These are phyloP conservation scores for Neurospora sp. DNA, from an alignment of 495 filamentous ascomycete genomes.

Conservation along the genomic window DNA sequence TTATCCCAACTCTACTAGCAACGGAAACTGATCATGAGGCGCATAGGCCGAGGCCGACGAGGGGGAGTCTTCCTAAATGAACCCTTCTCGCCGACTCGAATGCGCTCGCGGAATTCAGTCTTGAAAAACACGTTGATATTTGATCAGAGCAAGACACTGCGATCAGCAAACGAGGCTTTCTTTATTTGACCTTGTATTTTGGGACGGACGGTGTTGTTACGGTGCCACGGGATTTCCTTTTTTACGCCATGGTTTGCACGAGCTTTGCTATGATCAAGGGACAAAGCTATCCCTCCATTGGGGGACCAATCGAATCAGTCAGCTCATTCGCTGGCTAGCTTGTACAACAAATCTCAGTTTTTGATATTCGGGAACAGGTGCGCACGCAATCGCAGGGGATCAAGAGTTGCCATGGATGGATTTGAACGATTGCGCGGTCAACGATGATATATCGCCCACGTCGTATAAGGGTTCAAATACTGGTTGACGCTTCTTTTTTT, in stretches of 20 bases:
- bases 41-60: conserved; percentile 41
- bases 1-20: neutral
- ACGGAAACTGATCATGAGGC: conserved; percentile 18
- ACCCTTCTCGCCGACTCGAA: conserved; percentile 21
- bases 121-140: conserved; percentile 17
- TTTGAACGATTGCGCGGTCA: neutral
- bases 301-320: neutral
- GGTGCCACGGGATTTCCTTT: conserved; percentile 24
- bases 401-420: neutral
- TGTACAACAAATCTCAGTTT: neutral
- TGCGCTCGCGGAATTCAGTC: conserved; percentile 21
- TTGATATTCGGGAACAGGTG: neutral
- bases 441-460: neutral
- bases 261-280: conserved; percentile 24
- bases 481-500: neutral
- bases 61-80: conserved; percentile 28
- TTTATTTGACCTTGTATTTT: conserved; percentile 31
- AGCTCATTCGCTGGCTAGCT: neutral
- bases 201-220: conserved; percentile 36
- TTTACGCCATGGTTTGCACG: conserved; percentile 22
- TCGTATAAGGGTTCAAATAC: neutral
- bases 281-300: neutral
- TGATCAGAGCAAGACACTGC: conserved; percentile 15
- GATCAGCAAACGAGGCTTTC: conserved; percentile 10
- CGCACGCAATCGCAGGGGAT: neutral